Percentiles rank a stretch among this genome's conserved stretches.
These are phyloP conservation scores for Penicillium macrosclerotiorum DNA, from an alignment of 495 filamentous ascomycete species.

Conservation along the genomic window DNA sequence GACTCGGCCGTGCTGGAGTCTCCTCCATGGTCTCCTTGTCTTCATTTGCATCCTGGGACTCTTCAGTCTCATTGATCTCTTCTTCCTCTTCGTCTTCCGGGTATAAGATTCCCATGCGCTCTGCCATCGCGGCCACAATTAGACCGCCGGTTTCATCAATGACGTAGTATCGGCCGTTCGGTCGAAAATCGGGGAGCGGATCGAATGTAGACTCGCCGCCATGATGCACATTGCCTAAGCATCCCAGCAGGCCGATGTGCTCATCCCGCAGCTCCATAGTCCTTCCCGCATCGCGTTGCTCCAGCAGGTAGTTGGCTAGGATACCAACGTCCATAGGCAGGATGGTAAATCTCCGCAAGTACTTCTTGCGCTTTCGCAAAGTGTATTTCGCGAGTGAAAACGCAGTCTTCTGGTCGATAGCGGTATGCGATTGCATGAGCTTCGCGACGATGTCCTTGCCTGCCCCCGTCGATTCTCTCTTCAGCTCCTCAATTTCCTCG, in stretches of 20 bases:
- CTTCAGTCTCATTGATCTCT: conserved; percentile 10
- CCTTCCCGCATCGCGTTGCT: conserved; percentile 71
- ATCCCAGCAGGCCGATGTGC: conserved; percentile 68
- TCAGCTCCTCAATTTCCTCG: conserved; percentile 88
- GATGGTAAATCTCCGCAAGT: conserved; percentile 79
- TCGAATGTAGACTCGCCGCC: conserved; percentile 34
- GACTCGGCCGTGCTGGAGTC: conserved; percentile 19
- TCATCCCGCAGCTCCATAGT: conserved; percentile 91
- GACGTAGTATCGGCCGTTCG: conserved; percentile 76
- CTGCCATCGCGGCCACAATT: conserved; percentile 82
- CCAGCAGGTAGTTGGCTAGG: conserved; percentile 69
- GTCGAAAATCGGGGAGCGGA: conserved; percentile 24
- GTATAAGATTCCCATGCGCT: conserved; percentile 85
- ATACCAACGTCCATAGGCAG: conserved; percentile 75
- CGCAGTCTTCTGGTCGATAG: conserved; percentile 87
- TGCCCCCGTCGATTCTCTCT: conserved; percentile 70
- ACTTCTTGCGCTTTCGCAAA: conserved; percentile 89
- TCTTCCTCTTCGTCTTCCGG: conserved; percentile 38
- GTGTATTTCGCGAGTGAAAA: conserved; percentile 96
- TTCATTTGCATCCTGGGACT: conserved; percentile 10
- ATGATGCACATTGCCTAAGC: conserved; percentile 64
- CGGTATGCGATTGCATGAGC: conserved; percentile 78
- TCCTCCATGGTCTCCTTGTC: conserved; percentile 6
- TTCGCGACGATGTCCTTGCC: conserved; percentile 88
- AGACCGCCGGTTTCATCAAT: conserved; percentile 90